Evolutionary conservation across 2,329 filamentous ascomycete species (phyloP).

Genomic region (Amauroascus niger): DNA sequence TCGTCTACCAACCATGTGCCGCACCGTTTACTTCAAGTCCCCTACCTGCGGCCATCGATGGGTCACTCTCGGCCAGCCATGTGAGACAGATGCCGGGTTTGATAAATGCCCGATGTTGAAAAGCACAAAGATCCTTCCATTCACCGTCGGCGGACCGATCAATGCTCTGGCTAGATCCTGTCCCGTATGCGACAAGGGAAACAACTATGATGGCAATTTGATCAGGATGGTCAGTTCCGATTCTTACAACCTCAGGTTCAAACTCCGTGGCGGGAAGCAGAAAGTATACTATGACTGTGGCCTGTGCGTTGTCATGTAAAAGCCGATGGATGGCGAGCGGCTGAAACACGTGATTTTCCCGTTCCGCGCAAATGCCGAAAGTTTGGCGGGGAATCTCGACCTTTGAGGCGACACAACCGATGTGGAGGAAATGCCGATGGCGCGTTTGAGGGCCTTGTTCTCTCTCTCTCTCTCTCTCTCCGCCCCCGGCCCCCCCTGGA

Average conservation of each 20-base stretch:
- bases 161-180: constrained; percentile 22
- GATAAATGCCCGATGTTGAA: constrained; percentile 21
- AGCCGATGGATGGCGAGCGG: background rate
- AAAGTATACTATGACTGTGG: constrained; percentile 2
- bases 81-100: constrained; percentile 27
- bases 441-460: background rate
- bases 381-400: background rate
- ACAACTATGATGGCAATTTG: constrained; percentile 26
- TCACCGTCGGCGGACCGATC: constrained; percentile 14
- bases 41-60: constrained; percentile 41
- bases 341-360: background rate
- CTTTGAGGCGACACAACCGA: background rate
- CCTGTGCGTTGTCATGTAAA: constrained; percentile 16
- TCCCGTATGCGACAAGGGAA: constrained; percentile 26
- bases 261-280: background rate
- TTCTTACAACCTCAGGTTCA: constrained; percentile 6
- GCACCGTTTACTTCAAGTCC: constrained; percentile 38
- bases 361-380: background rate
- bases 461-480: too few relatives aligned
- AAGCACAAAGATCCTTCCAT: constrained; percentile 11
- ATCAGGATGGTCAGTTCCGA: constrained; percentile 22
- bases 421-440: background rate
- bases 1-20: constrained; percentile 36
- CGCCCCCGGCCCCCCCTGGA: too few relatives aligned
- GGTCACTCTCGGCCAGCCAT: constrained; percentile 40